phyloP scores from a whole-genome alignment of 805 yeast genomes.

The Barnettozyma sucrosica region DNA sequence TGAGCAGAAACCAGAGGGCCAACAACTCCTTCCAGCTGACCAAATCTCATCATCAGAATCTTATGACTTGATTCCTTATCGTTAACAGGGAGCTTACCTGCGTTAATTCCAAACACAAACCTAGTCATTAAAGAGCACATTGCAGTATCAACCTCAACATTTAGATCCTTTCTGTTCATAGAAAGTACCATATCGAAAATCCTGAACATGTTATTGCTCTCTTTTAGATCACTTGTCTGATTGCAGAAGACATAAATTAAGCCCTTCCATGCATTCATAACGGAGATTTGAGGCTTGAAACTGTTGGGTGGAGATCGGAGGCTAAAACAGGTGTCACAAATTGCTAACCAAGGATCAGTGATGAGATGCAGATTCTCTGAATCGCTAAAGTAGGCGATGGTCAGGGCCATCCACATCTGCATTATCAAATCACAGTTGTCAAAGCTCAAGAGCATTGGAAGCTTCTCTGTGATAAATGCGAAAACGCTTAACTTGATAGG shows the following conservation, averaged over 20 bases:
- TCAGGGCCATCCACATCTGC: slow-evolving; percentile 20
- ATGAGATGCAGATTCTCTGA: slow-evolving; percentile 2
- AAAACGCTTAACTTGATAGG: slow-evolving; percentile 10
- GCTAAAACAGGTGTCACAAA: background rate
- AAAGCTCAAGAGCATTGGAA: background rate
- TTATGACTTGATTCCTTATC: background rate
- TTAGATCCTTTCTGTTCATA: background rate
- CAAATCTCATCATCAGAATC: background rate
- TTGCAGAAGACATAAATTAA: slow-evolving; percentile 4
- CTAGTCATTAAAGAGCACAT: background rate
- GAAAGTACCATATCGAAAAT: background rate
- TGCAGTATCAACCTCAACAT: background rate
- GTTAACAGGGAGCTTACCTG: background rate
- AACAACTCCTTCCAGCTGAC: background rate
- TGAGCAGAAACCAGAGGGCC: background rate
- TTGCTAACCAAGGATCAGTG: slow-evolving; percentile 5
- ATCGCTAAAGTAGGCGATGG: slow-evolving; percentile 14
- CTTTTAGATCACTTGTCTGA: background rate
- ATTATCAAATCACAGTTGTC: slow-evolving; percentile 4
- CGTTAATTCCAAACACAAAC: background rate
- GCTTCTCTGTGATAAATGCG: background rate
- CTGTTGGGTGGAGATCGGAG: background rate
- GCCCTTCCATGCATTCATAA: slow-evolving; percentile 6
- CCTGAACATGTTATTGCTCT: background rate
- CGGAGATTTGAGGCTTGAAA: background rate